Conservation (phyloP, 2,329 filamentous ascomycete species). For the Diaporthe eres region DNA sequence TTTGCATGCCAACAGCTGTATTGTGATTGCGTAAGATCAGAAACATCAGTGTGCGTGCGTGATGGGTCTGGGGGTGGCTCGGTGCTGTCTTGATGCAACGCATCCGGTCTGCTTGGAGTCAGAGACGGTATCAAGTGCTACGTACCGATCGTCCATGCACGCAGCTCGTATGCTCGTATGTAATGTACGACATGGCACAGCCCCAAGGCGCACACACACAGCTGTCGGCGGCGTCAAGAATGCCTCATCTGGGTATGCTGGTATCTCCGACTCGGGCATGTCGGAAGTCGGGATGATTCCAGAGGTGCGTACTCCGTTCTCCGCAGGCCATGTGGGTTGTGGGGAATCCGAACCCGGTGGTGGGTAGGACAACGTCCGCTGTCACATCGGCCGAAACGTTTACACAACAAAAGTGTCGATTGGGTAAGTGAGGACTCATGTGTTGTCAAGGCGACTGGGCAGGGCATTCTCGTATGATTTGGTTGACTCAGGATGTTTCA, state of each 20-base stretch:
- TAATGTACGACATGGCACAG: not conserved
- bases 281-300: constrained; percentile 30
- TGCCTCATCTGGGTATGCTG: not conserved
- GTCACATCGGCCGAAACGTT: constrained; percentile 14
- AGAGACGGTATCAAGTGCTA: not conserved
- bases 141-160: not conserved
- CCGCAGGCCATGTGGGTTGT: constrained; percentile 25
- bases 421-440: not conserved
- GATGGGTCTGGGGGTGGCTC: not conserved
- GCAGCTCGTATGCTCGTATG: not conserved
- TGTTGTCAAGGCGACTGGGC: not conserved
- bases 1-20: not conserved
- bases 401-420: not conserved
- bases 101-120: constrained; percentile 13
- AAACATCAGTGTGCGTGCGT: not conserved
- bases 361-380: not conserved
- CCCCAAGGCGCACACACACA: not conserved
- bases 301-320: not conserved
- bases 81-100: constrained; percentile 9
- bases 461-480: constrained; percentile 18
- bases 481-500: constrained; percentile 15
- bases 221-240: not conserved
- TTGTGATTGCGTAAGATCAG: not conserved
- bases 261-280: constrained; percentile 1
- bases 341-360: not conserved